Conservation (phyloP, 2,329 filamentous ascomycete genomes). For the Aspergillus neoniger region DNA sequence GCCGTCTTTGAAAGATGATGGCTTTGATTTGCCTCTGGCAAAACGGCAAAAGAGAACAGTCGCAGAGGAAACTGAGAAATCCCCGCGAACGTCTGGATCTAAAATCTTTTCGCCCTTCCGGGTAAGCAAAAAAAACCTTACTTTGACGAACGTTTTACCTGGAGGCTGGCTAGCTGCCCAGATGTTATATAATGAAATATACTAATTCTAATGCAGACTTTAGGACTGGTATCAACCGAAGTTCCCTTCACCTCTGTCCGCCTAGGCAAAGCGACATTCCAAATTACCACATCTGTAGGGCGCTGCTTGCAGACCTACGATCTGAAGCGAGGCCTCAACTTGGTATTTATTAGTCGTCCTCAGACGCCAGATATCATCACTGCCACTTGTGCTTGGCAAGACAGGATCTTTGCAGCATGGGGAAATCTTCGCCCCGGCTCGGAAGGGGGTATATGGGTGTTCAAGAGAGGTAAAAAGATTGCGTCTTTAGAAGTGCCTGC, state of each 20-base stretch:
- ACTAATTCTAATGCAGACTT: conserved; percentile 60
- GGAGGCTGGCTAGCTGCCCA: not conserved
- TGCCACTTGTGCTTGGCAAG: conserved; percentile 83
- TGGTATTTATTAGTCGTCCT: conserved; percentile 90
- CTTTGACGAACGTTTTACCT: conserved; percentile 13
- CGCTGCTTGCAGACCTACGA: conserved; percentile 94
- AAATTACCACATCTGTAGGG: conserved; percentile 94
- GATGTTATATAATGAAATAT: not conserved
- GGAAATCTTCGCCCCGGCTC: conserved; percentile 55
- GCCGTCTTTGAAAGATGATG: conserved; percentile 53
- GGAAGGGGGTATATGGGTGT: conserved; percentile 76
- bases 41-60: conserved; percentile 72
- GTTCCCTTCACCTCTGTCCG: conserved; percentile 90
- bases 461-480: conserved; percentile 84
- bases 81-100: conserved; percentile 57
- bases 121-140: conserved; percentile 54
- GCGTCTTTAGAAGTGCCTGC: conserved; percentile 70
- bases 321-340: conserved; percentile 80
- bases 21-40: conserved; percentile 62
- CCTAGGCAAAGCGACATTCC: conserved; percentile 90
- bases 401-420: conserved; percentile 87
- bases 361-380: conserved; percentile 86
- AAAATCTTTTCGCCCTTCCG: conserved; percentile 91
- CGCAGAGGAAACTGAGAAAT: conserved; percentile 44
- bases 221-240: conserved; percentile 91